These are phyloP conservation scores for Candida tropicalis DNA, from an alignment of 1,139 yeast species.

Conservation along the genomic window DNA sequence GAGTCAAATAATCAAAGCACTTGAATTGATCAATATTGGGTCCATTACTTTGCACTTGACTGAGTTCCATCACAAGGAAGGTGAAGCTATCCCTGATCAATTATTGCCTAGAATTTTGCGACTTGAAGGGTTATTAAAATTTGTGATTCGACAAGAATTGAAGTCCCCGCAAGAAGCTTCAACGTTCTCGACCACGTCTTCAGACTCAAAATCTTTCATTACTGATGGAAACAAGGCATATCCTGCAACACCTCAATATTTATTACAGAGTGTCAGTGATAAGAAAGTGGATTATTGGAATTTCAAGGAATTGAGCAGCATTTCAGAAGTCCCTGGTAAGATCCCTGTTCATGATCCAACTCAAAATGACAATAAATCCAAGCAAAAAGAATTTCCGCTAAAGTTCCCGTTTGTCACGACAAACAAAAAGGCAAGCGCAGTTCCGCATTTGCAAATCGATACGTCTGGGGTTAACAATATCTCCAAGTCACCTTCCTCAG, in stretches of 20 bases:
- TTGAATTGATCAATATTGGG: slow-evolving; percentile 46
- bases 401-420: slow-evolving; percentile 16
- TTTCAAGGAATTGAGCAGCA: slow-evolving; percentile 49
- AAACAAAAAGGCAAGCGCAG: slow-evolving; percentile 7
- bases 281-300: slow-evolving; percentile 59
- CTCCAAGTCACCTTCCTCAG: slow-evolving; percentile 14
- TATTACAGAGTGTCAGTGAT: slow-evolving; percentile 43
- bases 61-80: slow-evolving; percentile 67
- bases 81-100: slow-evolving; percentile 59
- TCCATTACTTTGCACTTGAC: slow-evolving; percentile 62
- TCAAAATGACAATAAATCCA: slow-evolving; percentile 9
- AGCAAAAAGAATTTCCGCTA: slow-evolving; percentile 16
- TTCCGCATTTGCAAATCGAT: slow-evolving; percentile 33
- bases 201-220: slow-evolving; percentile 53
- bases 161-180: slow-evolving; percentile 32
- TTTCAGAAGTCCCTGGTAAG: slow-evolving; percentile 17
- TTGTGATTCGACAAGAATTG: slow-evolving; percentile 46
- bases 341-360: not conserved
- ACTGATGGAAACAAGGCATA: slow-evolving; percentile 41
- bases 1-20: slow-evolving; percentile 42
- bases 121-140: slow-evolving; percentile 37
- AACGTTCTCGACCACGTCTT: slow-evolving; percentile 45
- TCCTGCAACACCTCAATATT: slow-evolving; percentile 64
- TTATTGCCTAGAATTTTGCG: slow-evolving; percentile 37
- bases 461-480: slow-evolving; percentile 21